Percentiles rank a stretch among this genome's conserved stretches.
phyloP scores from a whole-genome alignment of 1,139 yeast species.

The Magnusiomyces fungicola region DNA sequence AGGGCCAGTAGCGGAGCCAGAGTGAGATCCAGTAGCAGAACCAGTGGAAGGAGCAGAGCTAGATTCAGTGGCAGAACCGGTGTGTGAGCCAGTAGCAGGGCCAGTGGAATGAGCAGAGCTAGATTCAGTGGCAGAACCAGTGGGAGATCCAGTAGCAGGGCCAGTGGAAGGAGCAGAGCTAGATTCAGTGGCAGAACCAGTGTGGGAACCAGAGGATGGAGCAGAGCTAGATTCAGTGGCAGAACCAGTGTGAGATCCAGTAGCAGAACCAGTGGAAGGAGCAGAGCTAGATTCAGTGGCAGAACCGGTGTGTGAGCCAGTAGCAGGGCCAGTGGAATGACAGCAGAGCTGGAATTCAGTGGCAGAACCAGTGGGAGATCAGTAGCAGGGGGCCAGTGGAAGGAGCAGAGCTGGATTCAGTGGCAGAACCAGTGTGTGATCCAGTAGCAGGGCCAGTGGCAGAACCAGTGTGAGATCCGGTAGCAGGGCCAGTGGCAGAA shows the following conservation, averaged over 20 bases:
- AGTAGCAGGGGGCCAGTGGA: not conserved
- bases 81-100: not conserved
- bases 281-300: no score
- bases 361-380: not conserved
- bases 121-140: not conserved
- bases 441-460: not conserved
- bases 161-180: not conserved
- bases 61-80: not conserved
- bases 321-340: no score
- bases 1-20: not conserved
- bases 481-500: not conserved
- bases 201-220: no score
- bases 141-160: not conserved
- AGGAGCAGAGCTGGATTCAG: not conserved
- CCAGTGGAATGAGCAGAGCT: not conserved
- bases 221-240: no score
- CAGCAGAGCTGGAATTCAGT: not conserved
- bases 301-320: no score
- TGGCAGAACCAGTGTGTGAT: not conserved
- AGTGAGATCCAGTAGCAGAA: not conserved
- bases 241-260: no score
- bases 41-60: no score
- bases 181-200: not conserved
- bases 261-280: no score
- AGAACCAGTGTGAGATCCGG: not conserved